Base-by-base conservation (phyloP, 192 early-diverging fungal genomes). In the Coemansia umbellata region DNA sequence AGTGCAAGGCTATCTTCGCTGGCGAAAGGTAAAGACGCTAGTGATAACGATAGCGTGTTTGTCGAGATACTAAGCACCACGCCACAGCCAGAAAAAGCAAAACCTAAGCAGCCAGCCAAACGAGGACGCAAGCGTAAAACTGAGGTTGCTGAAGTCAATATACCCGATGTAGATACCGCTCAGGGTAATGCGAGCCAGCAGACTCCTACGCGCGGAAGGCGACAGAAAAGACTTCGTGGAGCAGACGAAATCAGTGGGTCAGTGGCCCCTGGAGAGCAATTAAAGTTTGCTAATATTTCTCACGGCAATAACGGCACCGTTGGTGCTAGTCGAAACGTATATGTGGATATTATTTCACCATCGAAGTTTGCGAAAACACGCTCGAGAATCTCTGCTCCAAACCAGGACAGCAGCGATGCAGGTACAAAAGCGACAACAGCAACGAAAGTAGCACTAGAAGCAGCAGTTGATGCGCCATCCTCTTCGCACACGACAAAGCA, bases 311-410 rank as follows among this genome's bases (percentile, higher is more conserved):
- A n/a, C n/a, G n/a, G n/a, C n/a, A n/a, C n/a, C n/a, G n/a, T n/a
- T 15, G 30, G 30, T 30, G 30, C 37, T 5, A 14, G 21, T 22
- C 14, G 39, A 3, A 50, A 48, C 23, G 54, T 50, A 3, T 66
- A 31, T 30, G 63, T 62, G 9, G 70, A 73, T 13, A 73, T 73
- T 40, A 55, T 54, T 10, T 73, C 70, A 47, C 70, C 70, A 4
- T 66, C 70, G 47, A 66, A 39, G 58, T 73, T 73, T 18, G 70
- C 66, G 32, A 52, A 40, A 17, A 67, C 47, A 50, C 58, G 64
- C 35, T 30, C 64, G 8, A 42, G 22, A 41, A 51, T 74, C 10
- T 26, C 52, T 9, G 13, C 53, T 5, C 22, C 47, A 31, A 35
- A n/a, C 43, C 47, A 52, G 44, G 11, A 15, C 30, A 8, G 17